These are phyloP conservation scores for Daldinia eschscholtzii DNA, from an alignment of 2,329 filamentous ascomycete genomes.

Conservation along the genomic window DNA sequence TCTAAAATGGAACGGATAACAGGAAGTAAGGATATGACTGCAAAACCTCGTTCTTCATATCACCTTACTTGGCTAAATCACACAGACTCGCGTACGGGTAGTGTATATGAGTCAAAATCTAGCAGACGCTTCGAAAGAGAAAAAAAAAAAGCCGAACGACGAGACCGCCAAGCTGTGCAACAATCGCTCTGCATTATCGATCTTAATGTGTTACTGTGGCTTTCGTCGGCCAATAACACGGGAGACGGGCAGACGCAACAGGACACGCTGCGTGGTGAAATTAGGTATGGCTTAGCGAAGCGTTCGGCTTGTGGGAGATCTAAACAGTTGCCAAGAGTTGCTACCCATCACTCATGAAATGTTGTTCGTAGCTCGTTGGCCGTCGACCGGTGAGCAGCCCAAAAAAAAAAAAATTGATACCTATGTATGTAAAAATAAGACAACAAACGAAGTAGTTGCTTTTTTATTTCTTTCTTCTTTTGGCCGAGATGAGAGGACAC, in stretches of 20 bases:
- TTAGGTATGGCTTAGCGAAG: slow-evolving; percentile 36
- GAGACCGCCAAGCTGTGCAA: slow-evolving; percentile 26
- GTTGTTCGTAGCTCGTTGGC: background rate
- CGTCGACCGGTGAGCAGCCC: background rate
- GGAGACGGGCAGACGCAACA: slow-evolving; percentile 10
- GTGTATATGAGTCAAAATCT: slow-evolving; percentile 25
- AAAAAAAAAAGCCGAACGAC: slow-evolving; percentile 18
- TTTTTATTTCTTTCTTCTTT: background rate
- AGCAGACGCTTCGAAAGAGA: slow-evolving; percentile 17
- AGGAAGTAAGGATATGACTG: slow-evolving; percentile 27
- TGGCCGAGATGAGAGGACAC: background rate
- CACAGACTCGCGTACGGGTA: slow-evolving; percentile 26
- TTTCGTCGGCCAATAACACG: slow-evolving; percentile 35
- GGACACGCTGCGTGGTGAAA: slow-evolving; percentile 14
- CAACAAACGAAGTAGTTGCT: background rate
- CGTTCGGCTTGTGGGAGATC: background rate
- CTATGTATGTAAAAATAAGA: background rate
- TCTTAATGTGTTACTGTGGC: slow-evolving; percentile 39
- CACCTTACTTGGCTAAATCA: slow-evolving; percentile 39
- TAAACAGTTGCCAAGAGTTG: background rate
- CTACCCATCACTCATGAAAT: background rate
- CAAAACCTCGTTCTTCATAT: slow-evolving; percentile 29
- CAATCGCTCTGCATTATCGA: slow-evolving; percentile 22
- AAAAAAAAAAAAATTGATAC: background rate
- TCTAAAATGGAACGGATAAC: slow-evolving; percentile 28